Evolutionary conservation across 768 basidiomycete genomes (phyloP).

Genomic region (Russula foetens): DNA sequence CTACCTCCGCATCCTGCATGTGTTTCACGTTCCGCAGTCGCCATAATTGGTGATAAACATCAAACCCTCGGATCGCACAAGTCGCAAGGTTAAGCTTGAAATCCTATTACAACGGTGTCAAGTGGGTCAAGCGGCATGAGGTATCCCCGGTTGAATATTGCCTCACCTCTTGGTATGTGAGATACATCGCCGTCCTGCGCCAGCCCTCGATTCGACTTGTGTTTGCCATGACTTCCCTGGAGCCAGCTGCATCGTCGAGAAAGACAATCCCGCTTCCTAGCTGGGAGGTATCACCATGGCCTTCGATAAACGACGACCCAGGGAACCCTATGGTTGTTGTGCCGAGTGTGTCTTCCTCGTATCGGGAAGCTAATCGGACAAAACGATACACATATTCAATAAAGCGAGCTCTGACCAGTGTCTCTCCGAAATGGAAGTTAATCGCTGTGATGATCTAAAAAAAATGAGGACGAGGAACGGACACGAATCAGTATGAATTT

Average conservation of each 20-base stretch:
- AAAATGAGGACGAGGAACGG: neutral
- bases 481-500: neutral
- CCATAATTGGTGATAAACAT: slow-evolving; percentile 78
- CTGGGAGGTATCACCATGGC: slow-evolving; percentile 32
- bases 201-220: slow-evolving; percentile 89
- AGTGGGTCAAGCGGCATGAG: neutral
- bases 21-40: slow-evolving; percentile 68
- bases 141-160: neutral
- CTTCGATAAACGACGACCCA: slow-evolving; percentile 43
- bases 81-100: slow-evolving; percentile 45
- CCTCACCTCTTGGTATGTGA: slow-evolving; percentile 55
- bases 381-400: slow-evolving; percentile 85
- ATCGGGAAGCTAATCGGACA: slow-evolving; percentile 80
- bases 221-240: slow-evolving; percentile 67
- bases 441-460: slow-evolving; percentile 76
- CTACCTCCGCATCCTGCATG: slow-evolving; percentile 65
- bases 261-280: slow-evolving; percentile 83
- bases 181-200: slow-evolving; percentile 77
- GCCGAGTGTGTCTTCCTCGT: slow-evolving; percentile 77
- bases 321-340: slow-evolving; percentile 71
- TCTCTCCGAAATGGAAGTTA: slow-evolving; percentile 87
- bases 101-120: slow-evolving; percentile 42
- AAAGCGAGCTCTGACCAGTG: slow-evolving; percentile 79
- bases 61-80: slow-evolving; percentile 69
- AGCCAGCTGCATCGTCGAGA: slow-evolving; percentile 54